Evolutionary conservation across 169 alveolate species (phyloP), one percentile per base, ranked within the genome.

Genomic region (Babesia divergens): DNA sequence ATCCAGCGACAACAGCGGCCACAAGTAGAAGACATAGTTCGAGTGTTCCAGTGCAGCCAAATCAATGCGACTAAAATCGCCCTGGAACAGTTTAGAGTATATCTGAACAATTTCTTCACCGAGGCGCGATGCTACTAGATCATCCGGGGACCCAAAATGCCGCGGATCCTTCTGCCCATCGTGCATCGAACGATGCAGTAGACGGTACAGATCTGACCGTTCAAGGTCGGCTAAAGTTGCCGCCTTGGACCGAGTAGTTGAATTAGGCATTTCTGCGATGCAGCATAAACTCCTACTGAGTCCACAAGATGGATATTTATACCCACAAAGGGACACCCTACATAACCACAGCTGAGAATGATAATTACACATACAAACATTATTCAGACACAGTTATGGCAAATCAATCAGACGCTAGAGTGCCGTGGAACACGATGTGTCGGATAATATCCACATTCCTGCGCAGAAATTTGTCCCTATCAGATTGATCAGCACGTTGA

Each of bases 31-130:
- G n/a, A 77, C 60, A 46, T 46, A 68, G 65, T 55, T 54, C 49
- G 86, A 77, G 69, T 67, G 76, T 35, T 77, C 86, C 56, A 77
- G 56, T 11, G 76, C 51, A 22, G 86, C 64, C 49, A 77, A 38
- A 29, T 68, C 81, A 20, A 32, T 31, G 65, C 62, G 67, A 29
- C 51, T 77, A 53, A 77, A 77, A 9, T 34, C 32, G 46, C 74
- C 74, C 20, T 18, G 32, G 49, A 40, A 68, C 43, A 77, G 40
- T 11, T 43, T 24, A 28, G 35, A 16, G 59, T 77, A 77, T 22
- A 67, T 37, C 29, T 66, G 69, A 35, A 60, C 38, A 2, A 77
- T 64, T 31, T 43, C 58, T 9, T 20, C 44, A 51, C 60, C 54
- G 40, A 77, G 29, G 1, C 53, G 26, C 2, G 83, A 67, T 34